Evolutionary conservation across 148 eudicot species (phyloP), one percentile per base, ranked within the genome.

Genomic region (Spergularia marina): DNA sequence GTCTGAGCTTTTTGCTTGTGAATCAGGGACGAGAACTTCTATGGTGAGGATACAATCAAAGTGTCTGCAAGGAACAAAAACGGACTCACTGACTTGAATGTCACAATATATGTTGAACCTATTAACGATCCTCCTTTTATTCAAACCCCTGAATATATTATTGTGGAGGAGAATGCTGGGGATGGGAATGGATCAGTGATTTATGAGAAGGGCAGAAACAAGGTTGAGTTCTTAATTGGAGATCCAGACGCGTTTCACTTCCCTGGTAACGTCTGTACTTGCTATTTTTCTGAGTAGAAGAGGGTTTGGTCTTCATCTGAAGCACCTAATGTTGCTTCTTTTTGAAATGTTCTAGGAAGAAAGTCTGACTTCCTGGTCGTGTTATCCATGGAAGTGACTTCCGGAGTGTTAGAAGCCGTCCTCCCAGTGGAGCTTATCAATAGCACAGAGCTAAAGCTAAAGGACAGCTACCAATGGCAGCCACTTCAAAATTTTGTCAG

Each of bases 121-220:
- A 80, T 95, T 14, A 95, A 95, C 74, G 99, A 95, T 78, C 91
- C 94, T 70, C 99, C 99, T 62, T 80, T 81, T 47, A 86, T 95
- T 75, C 74, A 73, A 44, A 79, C 76, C 65, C 99, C 99, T 0
- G 80, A 89, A 58, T 83, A 80, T 73, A 80, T 92, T 41, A 70
- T 89, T 76, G 49, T 95, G 79, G 85, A 89, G 73, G 83, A 90
- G 21, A 78, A 71, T 72, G 6, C 5, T 49, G 77, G 69, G 34
- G 75, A 74, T 52, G 85, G 74, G 6, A 81, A 79, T 73, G 92
- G 91, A 76, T 51, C 76, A 66, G 80, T 79, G 49, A 79, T 92
- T 39, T 92, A 83, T 75, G 81, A 87, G 57, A 78, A 75, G 75
- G 60, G 73, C 49, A 81, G 81, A 69, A 83, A 87, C 74, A 83